Evolutionary conservation across 495 filamentous ascomycete genomes (phyloP).

Genomic region (Emericellopsis terricola): DNA sequence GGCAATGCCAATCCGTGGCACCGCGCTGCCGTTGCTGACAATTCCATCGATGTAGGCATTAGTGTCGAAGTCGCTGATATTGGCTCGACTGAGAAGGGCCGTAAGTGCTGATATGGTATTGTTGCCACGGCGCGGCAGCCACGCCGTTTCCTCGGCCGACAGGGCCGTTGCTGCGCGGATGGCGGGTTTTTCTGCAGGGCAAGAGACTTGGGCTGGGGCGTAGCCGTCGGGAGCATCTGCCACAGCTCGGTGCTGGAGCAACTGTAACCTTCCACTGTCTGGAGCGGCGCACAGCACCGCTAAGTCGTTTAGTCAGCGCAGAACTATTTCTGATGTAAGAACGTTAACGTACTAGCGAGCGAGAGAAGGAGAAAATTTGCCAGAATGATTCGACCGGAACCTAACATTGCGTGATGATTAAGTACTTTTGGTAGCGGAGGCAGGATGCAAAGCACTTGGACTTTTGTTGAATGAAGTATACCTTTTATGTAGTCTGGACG

Average conservation of each 20-base stretch:
- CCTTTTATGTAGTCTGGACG: no score
- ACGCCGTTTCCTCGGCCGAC: conserved; percentile 48
- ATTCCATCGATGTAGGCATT: conserved; percentile 39
- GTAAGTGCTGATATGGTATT: conserved; percentile 46
- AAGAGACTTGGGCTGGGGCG: conserved; percentile 31
- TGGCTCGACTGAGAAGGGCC: conserved; percentile 54
- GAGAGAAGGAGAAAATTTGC: background rate
- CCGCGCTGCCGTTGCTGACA: conserved; percentile 29
- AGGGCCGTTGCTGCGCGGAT: conserved; percentile 34
- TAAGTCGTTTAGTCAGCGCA: background rate
- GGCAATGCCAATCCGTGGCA: conserved; percentile 44
- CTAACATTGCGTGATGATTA: no score
- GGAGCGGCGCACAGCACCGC: background rate
- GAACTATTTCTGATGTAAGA: background rate
- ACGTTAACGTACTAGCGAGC: background rate
- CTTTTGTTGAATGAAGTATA: no score
- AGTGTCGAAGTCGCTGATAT: conserved; percentile 62
- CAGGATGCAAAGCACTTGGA: no score
- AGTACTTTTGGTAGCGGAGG: no score
- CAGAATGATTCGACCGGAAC: no score
- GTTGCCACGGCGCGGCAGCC: conserved; percentile 34
- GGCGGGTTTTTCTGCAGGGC: conserved; percentile 26
- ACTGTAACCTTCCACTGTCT: background rate
- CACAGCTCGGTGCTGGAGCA: background rate
- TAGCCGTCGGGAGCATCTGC: conserved; percentile 19